Evolutionary conservation across 345 rosid genomes (phyloP), one percentile per base, ranked within the genome.

Genomic region (Noccaea bulbosa): DNA sequence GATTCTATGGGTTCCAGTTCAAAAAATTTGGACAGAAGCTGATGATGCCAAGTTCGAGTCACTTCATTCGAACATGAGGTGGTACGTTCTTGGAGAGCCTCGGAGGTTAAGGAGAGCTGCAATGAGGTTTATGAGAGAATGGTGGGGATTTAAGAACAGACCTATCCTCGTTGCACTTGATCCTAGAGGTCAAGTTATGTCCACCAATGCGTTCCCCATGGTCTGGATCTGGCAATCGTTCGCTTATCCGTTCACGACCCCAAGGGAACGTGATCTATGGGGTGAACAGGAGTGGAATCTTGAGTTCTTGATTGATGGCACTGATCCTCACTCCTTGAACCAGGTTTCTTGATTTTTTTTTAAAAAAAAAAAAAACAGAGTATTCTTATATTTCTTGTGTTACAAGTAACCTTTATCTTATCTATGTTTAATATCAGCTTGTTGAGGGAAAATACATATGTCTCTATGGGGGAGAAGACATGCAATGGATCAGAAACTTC

Each of bases 131-230:
- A 72, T 87, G 62, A 84, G 71, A 73, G 80, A 90, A 57, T 75
- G 72, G 38, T 93, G 97, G 98, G 83, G 74, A 10, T 88, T 88
- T 50, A 72, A 77, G 79, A 83, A 83, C 72, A 85, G 79, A 62
- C 85, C 97, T n/a, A 72, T 90, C 32, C 75, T 87, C 15, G 89
- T 93, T 50, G 98, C 84, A 27, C 78, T 93, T 73, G 93, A 90
- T 58, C 86, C 90, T 1, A 90, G 88, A 67, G 98, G 96, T n/a
- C 83, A 73, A 56, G 88, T 88, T 44, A 83, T 70, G 72, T 81
- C 82, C 53, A 85, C 81, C 16, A 90, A 90, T 49, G 97, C 98
- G 22, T 73, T 93, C 64, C 86, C 85, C 50, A 90, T 93, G 98
- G 84, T 87, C 77, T 85, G 91, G 87, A 87, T 90, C 69, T 90